Base-by-base conservation (phyloP, 257 asterid genomes). In the Petrea volubilis region DNA sequence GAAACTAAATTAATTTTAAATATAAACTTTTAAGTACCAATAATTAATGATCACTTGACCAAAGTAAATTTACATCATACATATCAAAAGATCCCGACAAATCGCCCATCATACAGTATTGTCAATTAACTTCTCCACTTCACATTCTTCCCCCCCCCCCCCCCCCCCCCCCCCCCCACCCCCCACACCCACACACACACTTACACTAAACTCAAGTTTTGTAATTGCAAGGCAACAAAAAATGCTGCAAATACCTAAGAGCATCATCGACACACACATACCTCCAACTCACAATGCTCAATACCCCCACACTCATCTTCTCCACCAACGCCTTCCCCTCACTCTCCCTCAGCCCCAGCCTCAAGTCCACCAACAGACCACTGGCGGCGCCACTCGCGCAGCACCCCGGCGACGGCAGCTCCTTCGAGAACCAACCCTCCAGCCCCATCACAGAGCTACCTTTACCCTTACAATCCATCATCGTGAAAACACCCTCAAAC, bases 391-490 rank as follows among this genome's bases (percentile, higher is more conserved):
- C 71, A 7, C 38, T 57, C 18, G 78, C 67, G 77, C 97, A 88
- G 36, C 97, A 87, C 68, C 88, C 90, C 2, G 88, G 29, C 67
- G 81, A 20, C 59, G 95, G 97, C 12, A 93, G 82, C 85, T 88
- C 98, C 86, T 87, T 86, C 6, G 95, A 87, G 52, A 89, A 87
- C 97, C 97, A 93, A 64, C 92, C 97, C 74, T 90, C 94, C 74
- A 86, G 47, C 17, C 98, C 96, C 82, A 88, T n/a, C 2, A 91
- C 86, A 46, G 84, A 86, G 12, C 79, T 81, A 43, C 94, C 94
- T 18, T 75, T 89, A 56, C 93, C 98, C 64, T 31, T 59, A n/a
- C 98, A 86, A 23, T 93, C 92, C 92, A 91, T 83, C 90, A 86
- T 73, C 4, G 79, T 83, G 15, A 93, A 91, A 58, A 78, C 86